Conservation (phyloP, 306 rosid species). For the Fagus sylvatica region DNA sequence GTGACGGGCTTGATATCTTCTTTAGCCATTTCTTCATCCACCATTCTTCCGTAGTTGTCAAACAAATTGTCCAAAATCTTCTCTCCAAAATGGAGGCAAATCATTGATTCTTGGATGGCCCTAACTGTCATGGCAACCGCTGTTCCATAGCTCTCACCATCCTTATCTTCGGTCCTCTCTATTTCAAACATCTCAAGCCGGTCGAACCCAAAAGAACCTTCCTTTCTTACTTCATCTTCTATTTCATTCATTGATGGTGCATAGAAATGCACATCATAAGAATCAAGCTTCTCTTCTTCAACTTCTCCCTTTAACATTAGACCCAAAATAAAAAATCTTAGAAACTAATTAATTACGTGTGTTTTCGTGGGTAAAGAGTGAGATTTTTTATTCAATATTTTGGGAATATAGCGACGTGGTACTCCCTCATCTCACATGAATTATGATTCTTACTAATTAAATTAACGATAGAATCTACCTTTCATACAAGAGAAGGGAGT, state of each 20-base stretch:
- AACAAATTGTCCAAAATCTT: slow-evolving; percentile 64
- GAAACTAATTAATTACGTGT: no score
- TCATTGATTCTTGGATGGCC: slow-evolving; percentile 88
- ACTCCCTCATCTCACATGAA: no score
- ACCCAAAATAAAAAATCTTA: background rate
- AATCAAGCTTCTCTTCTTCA: slow-evolving; percentile 66
- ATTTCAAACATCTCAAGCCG: slow-evolving; percentile 59
- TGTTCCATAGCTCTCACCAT: slow-evolving; percentile 52
- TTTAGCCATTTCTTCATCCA: slow-evolving; percentile 55
- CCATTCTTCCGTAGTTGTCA: slow-evolving; percentile 50
- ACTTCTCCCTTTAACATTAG: slow-evolving; percentile 52
- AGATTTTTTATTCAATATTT: no score
- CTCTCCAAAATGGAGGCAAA: slow-evolving; percentile 73
- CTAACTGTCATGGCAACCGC: slow-evolving; percentile 71
- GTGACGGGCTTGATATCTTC: slow-evolving; percentile 65
- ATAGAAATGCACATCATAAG: slow-evolving; percentile 86
- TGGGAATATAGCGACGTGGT: no score
- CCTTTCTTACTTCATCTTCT: slow-evolving; percentile 66
- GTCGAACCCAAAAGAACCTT: slow-evolving; percentile 69
- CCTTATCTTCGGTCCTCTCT: slow-evolving; percentile 30
- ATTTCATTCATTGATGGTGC: slow-evolving; percentile 84
- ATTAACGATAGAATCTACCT: no score
- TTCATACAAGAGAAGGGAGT: no score
- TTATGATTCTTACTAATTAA: no score
- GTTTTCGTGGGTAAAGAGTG: no score